These are phyloP conservation scores for Daldinia decipiens DNA, from an alignment of 495 filamentous ascomycete species.

Conservation along the genomic window DNA sequence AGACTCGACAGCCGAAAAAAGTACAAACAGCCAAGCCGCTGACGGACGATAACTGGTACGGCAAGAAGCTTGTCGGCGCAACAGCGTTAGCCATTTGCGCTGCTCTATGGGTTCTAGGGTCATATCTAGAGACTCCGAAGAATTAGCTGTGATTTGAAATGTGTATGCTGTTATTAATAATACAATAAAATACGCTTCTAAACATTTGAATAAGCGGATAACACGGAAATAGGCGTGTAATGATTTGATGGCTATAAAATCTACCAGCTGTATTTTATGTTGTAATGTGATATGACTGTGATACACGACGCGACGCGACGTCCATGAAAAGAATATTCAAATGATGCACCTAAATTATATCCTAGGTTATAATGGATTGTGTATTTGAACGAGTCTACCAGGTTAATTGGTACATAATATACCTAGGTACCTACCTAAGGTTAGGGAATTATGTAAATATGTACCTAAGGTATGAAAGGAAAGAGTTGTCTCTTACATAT, in stretches of 20 bases:
- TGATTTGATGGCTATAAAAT: background rate
- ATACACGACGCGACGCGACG: background rate
- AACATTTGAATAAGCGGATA: background rate
- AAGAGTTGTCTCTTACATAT: background rate
- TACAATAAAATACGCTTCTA: background rate
- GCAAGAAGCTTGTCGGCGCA: conserved; percentile 73
- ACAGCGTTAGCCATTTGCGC: conserved; percentile 73
- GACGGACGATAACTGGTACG: conserved; percentile 72
- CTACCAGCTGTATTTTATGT: background rate
- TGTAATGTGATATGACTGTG: too few species aligned
- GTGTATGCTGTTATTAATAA: conserved; percentile 8
- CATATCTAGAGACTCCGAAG: conserved; percentile 55
- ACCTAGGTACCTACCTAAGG: too few species aligned
- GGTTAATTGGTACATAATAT: background rate
- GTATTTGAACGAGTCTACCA: too few species aligned
- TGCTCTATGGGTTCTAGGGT: conserved; percentile 73
- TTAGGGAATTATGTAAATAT: too few species aligned
- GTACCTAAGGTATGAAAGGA: background rate
- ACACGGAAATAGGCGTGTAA: background rate
- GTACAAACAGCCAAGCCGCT: conserved; percentile 67
- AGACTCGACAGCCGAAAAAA: conserved; percentile 51
- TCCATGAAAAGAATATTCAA: too few species aligned
- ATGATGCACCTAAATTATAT: too few species aligned
- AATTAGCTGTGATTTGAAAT: conserved; percentile 28
- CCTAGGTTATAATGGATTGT: too few species aligned